These are phyloP conservation scores for Quambalaria eucalypti DNA, from an alignment of 1,284 basidiomycete genomes.

Conservation along the genomic window DNA sequence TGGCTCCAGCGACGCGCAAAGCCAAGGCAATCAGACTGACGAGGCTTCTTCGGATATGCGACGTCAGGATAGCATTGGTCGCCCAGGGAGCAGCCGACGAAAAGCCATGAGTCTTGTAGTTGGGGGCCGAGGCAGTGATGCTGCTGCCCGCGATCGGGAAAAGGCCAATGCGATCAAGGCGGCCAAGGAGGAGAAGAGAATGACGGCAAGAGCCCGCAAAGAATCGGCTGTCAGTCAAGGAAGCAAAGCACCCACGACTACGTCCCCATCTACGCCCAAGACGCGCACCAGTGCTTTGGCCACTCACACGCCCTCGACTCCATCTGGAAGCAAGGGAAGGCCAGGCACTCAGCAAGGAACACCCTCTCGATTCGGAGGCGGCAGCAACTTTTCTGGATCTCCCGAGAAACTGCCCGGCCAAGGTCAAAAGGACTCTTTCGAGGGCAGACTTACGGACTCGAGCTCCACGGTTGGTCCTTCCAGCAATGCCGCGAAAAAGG, in stretches of 20 bases:
- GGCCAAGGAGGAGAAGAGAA: conserved; percentile 10
- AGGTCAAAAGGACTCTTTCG: conserved; percentile 11
- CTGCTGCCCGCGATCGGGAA: conserved; percentile 17
- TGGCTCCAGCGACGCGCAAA: not conserved
- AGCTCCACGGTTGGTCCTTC: conserved; percentile 44
- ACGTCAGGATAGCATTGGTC: no score
- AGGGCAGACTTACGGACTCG: conserved; percentile 22
- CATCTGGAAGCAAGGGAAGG: no score
- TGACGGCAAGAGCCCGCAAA: no score
- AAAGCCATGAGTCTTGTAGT: conserved; percentile 41
- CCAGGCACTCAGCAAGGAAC: not conserved
- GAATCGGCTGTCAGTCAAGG: no score
- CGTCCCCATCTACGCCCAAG: no score
- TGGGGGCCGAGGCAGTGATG: conserved; percentile 12
- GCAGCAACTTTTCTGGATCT: not conserved
- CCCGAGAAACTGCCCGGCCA: not conserved
- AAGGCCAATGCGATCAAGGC: conserved; percentile 9
- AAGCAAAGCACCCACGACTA: no score
- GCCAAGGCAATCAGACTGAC: no score
- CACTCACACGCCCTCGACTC: no score
- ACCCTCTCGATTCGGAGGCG: not conserved
- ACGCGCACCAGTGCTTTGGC: no score
- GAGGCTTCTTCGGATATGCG: no score
- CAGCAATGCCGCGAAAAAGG: conserved; percentile 55
- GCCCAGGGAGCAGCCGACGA: conserved; percentile 19